Conservation (phyloP, 129 eudicot genomes). For the Erigeron canadensis region DNA sequence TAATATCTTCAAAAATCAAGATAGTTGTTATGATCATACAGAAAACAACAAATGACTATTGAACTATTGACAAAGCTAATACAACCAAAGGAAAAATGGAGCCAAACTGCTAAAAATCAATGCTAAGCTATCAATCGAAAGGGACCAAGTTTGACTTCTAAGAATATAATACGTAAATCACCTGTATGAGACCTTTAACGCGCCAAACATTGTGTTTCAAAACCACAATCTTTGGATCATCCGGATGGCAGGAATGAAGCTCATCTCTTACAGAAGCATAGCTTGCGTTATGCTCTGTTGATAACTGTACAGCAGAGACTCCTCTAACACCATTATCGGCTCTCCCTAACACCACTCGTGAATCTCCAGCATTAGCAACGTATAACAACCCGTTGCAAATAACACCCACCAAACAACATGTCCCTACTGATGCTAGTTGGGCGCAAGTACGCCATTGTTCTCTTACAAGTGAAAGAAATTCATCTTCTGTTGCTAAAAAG, state of each 20-base stretch:
- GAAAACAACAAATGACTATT: neutral
- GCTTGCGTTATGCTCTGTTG: conserved; percentile 85
- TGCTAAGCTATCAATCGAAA: neutral
- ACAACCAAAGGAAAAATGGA: neutral
- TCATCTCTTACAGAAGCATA: conserved; percentile 76
- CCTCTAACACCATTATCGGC: conserved; percentile 58
- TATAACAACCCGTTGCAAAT: conserved; percentile 69
- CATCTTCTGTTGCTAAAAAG: conserved; percentile 86
- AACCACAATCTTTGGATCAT: conserved; percentile 84
- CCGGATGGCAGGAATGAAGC: conserved; percentile 64
- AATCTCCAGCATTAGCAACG: conserved; percentile 92
- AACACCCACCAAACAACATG: conserved; percentile 89
- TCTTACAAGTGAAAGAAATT: conserved; percentile 65
- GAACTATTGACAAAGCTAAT: neutral
- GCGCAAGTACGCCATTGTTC: conserved; percentile 66
- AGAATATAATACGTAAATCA: conserved; percentile 20
- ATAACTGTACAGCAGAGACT: conserved; percentile 68
- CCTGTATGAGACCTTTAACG: conserved; percentile 97
- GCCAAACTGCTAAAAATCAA: neutral
- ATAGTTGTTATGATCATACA: conserved; percentile 7
- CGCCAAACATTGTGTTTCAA: conserved; percentile 92
- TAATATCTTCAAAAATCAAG: neutral
- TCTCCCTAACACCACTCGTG: conserved; percentile 89
- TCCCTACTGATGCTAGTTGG: conserved; percentile 80
- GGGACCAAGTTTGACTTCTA: conserved; percentile 10